Conservation (phyloP, 805 yeast species). For the Candida orba region DNA sequence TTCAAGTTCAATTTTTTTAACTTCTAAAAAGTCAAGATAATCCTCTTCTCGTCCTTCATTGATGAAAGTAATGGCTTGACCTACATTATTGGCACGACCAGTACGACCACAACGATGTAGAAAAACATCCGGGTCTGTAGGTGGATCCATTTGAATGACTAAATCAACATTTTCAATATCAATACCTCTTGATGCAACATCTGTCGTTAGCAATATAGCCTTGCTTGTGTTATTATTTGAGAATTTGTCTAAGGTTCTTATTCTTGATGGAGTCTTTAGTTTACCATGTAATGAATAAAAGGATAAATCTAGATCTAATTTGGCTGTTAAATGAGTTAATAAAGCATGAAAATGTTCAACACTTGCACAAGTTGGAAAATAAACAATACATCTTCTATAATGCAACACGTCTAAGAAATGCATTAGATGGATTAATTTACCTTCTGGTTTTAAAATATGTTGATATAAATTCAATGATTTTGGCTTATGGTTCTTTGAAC, state of each 20-base stretch:
- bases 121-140: conserved; percentile 86
- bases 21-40: conserved; percentile 71
- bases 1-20: conserved; percentile 52
- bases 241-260: conserved; percentile 63
- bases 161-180: conserved; percentile 93
- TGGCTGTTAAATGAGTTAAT: conserved; percentile 27
- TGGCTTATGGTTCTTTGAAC: conserved; percentile 50
- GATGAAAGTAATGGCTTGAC: conserved; percentile 70
- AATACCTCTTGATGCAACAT: conserved; percentile 97
- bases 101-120: conserved; percentile 94
- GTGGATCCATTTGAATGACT: conserved; percentile 92
- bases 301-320: conserved; percentile 30
- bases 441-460: conserved; percentile 48
- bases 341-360: conserved; percentile 71
- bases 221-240: conserved; percentile 28
- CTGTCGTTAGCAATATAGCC: conserved; percentile 79
- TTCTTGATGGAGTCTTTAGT: conserved; percentile 69
- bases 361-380: conserved; percentile 83
- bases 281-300: conserved; percentile 87
- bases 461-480: conserved; percentile 55
- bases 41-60: conserved; percentile 74
- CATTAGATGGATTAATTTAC: conserved; percentile 54
- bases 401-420: conserved; percentile 44
- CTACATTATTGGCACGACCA: conserved; percentile 82
- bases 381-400: conserved; percentile 79